Conservation (phyloP, 371 early-diverging fungal species). For the Apophysomyces elegans region DNA sequence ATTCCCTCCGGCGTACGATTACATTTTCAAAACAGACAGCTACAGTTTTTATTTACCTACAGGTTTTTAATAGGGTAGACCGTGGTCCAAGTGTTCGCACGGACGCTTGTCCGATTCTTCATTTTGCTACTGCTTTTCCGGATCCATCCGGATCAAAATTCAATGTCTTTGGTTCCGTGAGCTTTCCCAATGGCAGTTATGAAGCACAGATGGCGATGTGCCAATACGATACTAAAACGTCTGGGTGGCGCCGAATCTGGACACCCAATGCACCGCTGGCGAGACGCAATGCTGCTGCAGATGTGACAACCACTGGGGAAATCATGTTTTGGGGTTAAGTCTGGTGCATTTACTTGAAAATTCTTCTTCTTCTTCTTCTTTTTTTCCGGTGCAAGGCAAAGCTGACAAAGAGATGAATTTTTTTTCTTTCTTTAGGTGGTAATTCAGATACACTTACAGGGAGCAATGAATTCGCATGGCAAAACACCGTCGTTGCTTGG, state of each 20-base stretch:
- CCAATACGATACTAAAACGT: neutral
- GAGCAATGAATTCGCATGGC: neutral
- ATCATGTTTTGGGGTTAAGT: constrained; percentile 3
- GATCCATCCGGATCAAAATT: neutral
- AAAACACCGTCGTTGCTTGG: neutral
- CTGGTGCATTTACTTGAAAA: too few species aligned
- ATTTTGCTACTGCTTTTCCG: constrained; percentile 2
- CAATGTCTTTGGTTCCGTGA: neutral
- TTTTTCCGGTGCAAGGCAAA: neutral
- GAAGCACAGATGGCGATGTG: neutral
- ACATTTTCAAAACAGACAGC: neutral
- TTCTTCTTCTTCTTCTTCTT: neutral
- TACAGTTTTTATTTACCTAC: neutral
- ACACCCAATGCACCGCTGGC: neutral
- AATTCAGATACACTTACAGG: constrained; percentile 1
- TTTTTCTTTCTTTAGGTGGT: neutral
- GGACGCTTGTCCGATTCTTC: neutral
- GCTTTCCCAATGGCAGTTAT: neutral
- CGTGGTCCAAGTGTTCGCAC: constrained; percentile 6
- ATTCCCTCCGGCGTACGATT: neutral
- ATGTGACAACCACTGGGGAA: neutral
- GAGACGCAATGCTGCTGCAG: constrained; percentile 6
- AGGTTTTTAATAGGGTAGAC: neutral
- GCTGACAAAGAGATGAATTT: neutral
- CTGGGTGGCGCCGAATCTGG: neutral